Evolutionary conservation across 352 stramenopile genomes (phyloP), one percentile per base, ranked within the genome.

Genomic region (Phytopythium montanum): DNA sequence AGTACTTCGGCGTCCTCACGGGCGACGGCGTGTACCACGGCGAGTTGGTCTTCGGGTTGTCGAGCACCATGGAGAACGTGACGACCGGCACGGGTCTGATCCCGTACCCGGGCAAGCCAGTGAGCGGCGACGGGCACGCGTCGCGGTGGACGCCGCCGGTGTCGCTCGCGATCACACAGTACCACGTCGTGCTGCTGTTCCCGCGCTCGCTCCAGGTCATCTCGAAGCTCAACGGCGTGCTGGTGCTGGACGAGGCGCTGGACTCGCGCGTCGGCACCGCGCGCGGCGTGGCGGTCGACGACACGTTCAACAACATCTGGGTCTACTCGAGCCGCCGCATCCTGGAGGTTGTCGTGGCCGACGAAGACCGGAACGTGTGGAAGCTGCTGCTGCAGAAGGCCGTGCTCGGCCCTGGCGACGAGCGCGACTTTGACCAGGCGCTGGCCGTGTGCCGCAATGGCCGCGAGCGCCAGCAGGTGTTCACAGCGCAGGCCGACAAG

Each of bases 281-380:
- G 5, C 77, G 75, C n/a, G 78, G 80, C 2, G 64, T 95, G 34
- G 67, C 71, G 0, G 72, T 81, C 52, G 87, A 94, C 58, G 77
- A 88, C 19, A 92, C 85, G 54, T 87, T 81, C 61, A 91, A 94
- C 59, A 90, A 82, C 6, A 77, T 95, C 10, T 93, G 83, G 82
- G 79, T 96, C 28, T 70, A 93, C 62, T 93, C 85, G 25, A 85
- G 88, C 36, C 82, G 81, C 50, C 82, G 87, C 28, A 92, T 95
- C 31, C 55, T 94, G 1, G 81, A 92, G 57, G 67, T 95, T 5
- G 71, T 87, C 58, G 83, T 96, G 25, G 66, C 72, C 1, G 83
- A 97, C 38, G 92, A 98, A 68, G 91, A 97, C 62, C 87, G 91
- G 34, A 83, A 97, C 62, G 90, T 97, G 29, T 98, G 92, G 92